Base-by-base conservation (phyloP, 768 basidiomycete species). In the Boletus bicolor region DNA sequence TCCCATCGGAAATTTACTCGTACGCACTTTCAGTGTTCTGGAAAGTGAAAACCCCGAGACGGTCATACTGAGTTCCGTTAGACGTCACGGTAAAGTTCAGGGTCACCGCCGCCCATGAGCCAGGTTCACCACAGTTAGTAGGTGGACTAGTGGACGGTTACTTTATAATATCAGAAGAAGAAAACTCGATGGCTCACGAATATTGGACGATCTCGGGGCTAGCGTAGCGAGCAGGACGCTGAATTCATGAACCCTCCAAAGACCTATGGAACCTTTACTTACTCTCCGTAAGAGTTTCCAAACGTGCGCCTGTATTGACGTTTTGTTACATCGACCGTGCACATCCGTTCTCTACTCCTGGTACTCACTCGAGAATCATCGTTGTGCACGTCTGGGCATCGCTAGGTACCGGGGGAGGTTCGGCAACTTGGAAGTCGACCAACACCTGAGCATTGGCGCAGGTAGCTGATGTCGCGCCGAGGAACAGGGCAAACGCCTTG, bases 21-120 rank as follows among this genome's bases (percentile, higher is more conserved):
- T 34, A 65, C 82, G 57, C 62, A 87, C 86, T 88, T 68, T 91
- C 89, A 7, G 87, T 86, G 63, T 89, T 84, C 34, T 88, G 83
- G 65, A 90, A 85, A 6, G 86, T 87, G 61, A 92, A 87, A 15
- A 84, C 79, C 2, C 81, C 86, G 7, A 89, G 75, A 14, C 88
- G 80, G 64, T 89, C 87, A 55, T 81, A 89, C 65, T 89, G 87
- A 7, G 85, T 87, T 44, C 89, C 89, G 51, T 89, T 91, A 53
- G 82, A 84, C 3, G 87, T 86, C 19, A 86, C 86, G 0, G 89
- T 90, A 61, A 89, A 84, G 66, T 90, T 90, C 36, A 91, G 73
- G 9, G 82, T 86, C 34, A 91, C 77, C 0, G 82, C 88, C 7
- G 86, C 81, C 89, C 89, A 91, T 5, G 85, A 81, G 2, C 89